phyloP scores from a whole-genome alignment of 768 basidiomycete species.

The Brasilioporus rufonigricans region DNA sequence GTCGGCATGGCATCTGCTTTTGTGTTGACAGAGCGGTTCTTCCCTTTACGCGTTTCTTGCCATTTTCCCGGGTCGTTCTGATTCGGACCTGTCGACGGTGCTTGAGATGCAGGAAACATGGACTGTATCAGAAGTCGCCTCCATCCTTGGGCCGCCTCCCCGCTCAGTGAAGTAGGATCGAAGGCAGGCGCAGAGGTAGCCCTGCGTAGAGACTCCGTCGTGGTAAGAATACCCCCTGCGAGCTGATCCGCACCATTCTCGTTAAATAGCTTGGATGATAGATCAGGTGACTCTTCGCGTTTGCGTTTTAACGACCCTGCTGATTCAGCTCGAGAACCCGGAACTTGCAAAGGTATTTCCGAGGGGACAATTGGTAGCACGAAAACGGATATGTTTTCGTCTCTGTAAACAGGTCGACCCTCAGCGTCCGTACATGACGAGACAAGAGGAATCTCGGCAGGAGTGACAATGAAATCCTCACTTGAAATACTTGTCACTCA shows the following conservation, averaged over 20 bases:
- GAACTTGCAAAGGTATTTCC: not conserved
- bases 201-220: constrained; percentile 16
- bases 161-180: constrained; percentile 34
- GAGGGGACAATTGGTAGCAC: constrained; percentile 48
- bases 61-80: constrained; percentile 3
- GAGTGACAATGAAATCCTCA: constrained; percentile 47
- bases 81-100: constrained; percentile 8
- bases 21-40: constrained; percentile 1
- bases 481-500: constrained; percentile 31
- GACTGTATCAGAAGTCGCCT: constrained; percentile 45
- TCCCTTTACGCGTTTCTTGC: constrained; percentile 12
- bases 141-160: constrained; percentile 53
- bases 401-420: constrained; percentile 50
- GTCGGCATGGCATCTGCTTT: constrained; percentile 1
- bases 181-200: constrained; percentile 28
- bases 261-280: constrained; percentile 35
- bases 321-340: not conserved
- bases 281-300: constrained; percentile 38
- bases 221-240: not conserved
- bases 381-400: constrained; percentile 65
- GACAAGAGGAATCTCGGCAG: constrained; percentile 41
- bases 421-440: constrained; percentile 17
- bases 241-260: not conserved
- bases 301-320: constrained; percentile 38
- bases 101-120: constrained; percentile 58